A percentile compares a stretch with the other conserved stretches of the same genome.
phyloP scores from a whole-genome alignment of 2,329 filamentous ascomycete species.

The Cordyceps farinosa region DNA sequence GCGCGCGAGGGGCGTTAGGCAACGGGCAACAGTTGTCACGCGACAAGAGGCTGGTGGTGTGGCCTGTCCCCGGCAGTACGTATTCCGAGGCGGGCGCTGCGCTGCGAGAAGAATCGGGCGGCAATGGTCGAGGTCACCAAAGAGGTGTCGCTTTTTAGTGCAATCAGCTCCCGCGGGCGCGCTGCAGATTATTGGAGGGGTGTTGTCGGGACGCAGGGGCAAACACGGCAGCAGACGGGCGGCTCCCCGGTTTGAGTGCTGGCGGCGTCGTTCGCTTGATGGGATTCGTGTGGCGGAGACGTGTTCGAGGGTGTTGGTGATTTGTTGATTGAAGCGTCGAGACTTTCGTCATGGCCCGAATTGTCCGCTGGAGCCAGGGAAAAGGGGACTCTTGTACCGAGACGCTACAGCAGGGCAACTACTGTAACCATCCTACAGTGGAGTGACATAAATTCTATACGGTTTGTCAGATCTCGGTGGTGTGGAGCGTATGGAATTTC shows the following conservation, averaged over 20 bases:
- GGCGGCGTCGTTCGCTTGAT: background rate
- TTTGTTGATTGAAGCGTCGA: background rate
- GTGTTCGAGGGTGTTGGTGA: background rate
- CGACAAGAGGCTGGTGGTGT: slow-evolving; percentile 17
- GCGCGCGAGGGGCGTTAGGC: slow-evolving; percentile 8
- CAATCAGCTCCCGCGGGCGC: background rate
- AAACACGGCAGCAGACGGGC: background rate
- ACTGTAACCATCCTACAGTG: too few species aligned
- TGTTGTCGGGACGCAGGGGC: background rate
- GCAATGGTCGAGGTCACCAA: background rate
- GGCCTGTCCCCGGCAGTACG: background rate
- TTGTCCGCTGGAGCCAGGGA: slow-evolving; percentile 5
- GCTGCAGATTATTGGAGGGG: slow-evolving; percentile 2
- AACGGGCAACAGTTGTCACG: slow-evolving; percentile 17
- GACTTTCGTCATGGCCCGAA: background rate
- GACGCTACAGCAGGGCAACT: background rate
- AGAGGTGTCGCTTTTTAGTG: slow-evolving; percentile 10
- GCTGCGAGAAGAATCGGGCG: too few species aligned
- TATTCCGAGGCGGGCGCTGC: background rate
- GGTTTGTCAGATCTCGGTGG: too few species aligned
- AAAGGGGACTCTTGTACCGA: slow-evolving; percentile 1
- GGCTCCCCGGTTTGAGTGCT: background rate
- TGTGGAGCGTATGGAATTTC: too few species aligned
- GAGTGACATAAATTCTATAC: too few species aligned
- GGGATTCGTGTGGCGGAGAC: background rate